Evolutionary conservation across 169 alveolate species (phyloP), one percentile per base, ranked within the genome.

Genomic region (Cryptosporidium baileyi): DNA sequence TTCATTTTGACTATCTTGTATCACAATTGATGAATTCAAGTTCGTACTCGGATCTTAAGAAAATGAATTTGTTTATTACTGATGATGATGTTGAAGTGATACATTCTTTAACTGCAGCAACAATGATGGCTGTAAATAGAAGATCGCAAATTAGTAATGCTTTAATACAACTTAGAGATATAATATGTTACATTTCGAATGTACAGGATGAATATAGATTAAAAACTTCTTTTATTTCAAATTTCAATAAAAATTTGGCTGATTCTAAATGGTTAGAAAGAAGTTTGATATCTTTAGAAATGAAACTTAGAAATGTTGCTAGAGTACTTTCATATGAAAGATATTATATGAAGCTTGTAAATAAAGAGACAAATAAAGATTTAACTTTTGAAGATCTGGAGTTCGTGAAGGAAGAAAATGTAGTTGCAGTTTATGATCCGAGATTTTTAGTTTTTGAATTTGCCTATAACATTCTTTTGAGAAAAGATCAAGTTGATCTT

Each of bases 391-490:
- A 41, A 15, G 8, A 11, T 11, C 49, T 41, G 49, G 49, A 41
- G 8, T n/a, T n/a, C n/a, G n/a, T n/a, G n/a, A n/a, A n/a, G n/a
- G 51, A 13, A 15, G 54, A 67, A 8, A 28, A 79, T 45, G 47
- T 61, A 8, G 54, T 74, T 11, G 89, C 89, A 47, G 57, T 82
- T 2, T 94, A 92, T 61, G 97, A 95, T 80, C 97, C 98, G 1
- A 91, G 98, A 59, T 80, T 94, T 44, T 74, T 95, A 79, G 92
- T 93, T 49, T 95, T 94, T 80, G 98, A 95, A 88, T 95, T 94
- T 85, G 92, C 95, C 59, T 92, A 92, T 80, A 93, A 92, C 80
- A 88, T 95, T 44, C 80, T 95, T 90, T 89, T 95, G 65, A 90
- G 96, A 67, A 91, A 89, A 80, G 65, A 93, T 22, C 98, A 95